A percentile compares a stretch with the other conserved stretches of the same genome.
phyloP scores from a whole-genome alignment of 768 basidiomycete species.

The Psilocybe sp. region DNA sequence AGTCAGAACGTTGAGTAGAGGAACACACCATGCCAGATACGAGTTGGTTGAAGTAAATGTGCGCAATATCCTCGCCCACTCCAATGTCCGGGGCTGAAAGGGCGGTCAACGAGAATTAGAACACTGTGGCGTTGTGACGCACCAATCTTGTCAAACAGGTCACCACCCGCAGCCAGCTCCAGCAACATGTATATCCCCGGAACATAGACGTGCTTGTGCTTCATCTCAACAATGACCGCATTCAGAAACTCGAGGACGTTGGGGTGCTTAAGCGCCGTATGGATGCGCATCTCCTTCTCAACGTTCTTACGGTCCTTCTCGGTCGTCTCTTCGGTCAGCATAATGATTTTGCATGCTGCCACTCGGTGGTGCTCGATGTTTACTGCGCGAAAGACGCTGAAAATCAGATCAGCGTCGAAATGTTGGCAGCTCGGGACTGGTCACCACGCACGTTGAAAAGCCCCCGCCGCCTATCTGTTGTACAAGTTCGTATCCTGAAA shows the following conservation, averaged over 20 bases:
- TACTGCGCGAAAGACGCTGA: conserved; percentile 82
- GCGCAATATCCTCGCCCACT: conserved; percentile 81
- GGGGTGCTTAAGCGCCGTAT: conserved; percentile 71
- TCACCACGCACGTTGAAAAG: conserved; percentile 68
- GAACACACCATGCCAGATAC: conserved; percentile 72
- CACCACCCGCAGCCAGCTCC: conserved; percentile 91
- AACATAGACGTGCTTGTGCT: conserved; percentile 53
- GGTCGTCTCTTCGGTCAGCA: conserved; percentile 59
- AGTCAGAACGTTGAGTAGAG: neutral
- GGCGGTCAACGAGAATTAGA: neutral
- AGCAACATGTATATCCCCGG: conserved; percentile 91
- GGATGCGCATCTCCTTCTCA: conserved; percentile 92
- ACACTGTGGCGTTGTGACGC: conserved; percentile 20
- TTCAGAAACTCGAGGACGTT: conserved; percentile 86
- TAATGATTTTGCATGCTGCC: conserved; percentile 86
- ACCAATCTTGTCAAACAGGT: conserved; percentile 99
- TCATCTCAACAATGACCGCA: conserved; percentile 69
- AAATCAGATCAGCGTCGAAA: neutral
- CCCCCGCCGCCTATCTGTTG: conserved; percentile 84
- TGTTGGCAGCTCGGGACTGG: neutral
- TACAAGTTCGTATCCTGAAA: conserved; percentile 64
- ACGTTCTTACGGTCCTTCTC: conserved; percentile 73
- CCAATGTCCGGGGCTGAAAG: conserved; percentile 84
- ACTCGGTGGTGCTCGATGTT: conserved; percentile 62
- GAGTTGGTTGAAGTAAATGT: conserved; percentile 87